phyloP scores from a whole-genome alignment of 2,329 filamentous ascomycete species.

The Xylariomycetidae sp. region DNA sequence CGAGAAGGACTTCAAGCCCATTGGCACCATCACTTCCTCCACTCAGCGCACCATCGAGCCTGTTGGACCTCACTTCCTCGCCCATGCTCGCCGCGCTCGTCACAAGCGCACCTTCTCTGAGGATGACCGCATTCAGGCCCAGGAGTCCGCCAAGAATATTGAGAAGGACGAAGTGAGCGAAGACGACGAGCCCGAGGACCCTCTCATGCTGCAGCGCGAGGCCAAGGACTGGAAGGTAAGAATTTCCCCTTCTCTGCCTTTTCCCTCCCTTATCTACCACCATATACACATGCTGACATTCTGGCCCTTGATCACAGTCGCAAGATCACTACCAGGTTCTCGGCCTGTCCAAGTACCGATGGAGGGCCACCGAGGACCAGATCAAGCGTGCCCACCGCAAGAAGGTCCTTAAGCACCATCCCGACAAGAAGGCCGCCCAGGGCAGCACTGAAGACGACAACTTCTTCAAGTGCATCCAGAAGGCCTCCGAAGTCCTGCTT shows the following conservation, averaged over 20 bases:
- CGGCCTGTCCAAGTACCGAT: constrained; percentile 86
- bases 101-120: constrained; percentile 98
- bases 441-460: constrained; percentile 87
- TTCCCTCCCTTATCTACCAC: too few species aligned
- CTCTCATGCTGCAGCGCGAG: constrained; percentile 83
- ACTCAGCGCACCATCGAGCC: constrained; percentile 89
- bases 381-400: constrained; percentile 99
- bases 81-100: constrained; percentile 89
- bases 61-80: constrained; percentile 94
- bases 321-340: constrained; percentile 99
- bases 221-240: constrained; percentile 99
- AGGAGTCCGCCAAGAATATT: constrained; percentile 90
- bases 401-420: constrained; percentile 98
- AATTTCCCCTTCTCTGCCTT: too few species aligned
- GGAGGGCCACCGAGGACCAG: constrained; percentile 89
- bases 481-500: constrained; percentile 86
- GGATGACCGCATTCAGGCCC: constrained; percentile 94
- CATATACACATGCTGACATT: too few species aligned
- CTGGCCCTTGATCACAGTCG: constrained; percentile 41
- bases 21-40: constrained; percentile 69
- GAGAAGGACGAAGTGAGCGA: constrained; percentile 87
- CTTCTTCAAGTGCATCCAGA: constrained; percentile 99
- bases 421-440: constrained; percentile 94
- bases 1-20: constrained; percentile 86
- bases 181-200: constrained; percentile 89